These are phyloP conservation scores for Saccharomyces jurei DNA, from an alignment of 805 yeast species.

Conservation along the genomic window DNA sequence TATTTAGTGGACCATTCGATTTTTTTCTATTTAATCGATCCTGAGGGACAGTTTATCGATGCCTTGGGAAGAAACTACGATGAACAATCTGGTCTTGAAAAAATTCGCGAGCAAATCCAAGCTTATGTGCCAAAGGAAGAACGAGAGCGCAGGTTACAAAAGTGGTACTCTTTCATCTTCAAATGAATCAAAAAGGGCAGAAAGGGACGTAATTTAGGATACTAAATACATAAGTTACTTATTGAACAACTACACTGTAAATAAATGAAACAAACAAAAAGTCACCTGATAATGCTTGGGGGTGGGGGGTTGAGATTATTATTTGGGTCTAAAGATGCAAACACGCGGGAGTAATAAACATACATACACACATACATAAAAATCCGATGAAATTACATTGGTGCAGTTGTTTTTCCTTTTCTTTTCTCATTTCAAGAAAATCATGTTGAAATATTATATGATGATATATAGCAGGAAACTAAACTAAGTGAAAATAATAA, in stretches of 20 bases:
- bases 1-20: conserved; percentile 95
- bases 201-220: not conserved
- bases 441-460: not conserved
- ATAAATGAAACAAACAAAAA: not conserved
- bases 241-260: not conserved
- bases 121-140: conserved; percentile 69
- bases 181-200: conserved; percentile 5
- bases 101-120: conserved; percentile 67
- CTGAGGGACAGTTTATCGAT: conserved; percentile 91
- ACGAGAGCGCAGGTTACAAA: conserved; percentile 54
- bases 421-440: not conserved
- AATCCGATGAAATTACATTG: not conserved
- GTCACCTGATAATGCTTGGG: not conserved
- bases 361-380: not conserved
- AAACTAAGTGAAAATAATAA: not conserved
- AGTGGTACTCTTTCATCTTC: conserved; percentile 42
- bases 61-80: conserved; percentile 88
- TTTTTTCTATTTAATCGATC: conserved; percentile 93
- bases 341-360: not conserved
- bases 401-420: not conserved
- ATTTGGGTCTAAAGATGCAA: not conserved
- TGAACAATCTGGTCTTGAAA: conserved; percentile 65
- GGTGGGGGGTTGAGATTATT: not conserved
- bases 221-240: not conserved
- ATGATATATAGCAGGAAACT: not conserved